Conservation (phyloP, 2,329 filamentous ascomycete species). For the Metarhizium humberi region DNA sequence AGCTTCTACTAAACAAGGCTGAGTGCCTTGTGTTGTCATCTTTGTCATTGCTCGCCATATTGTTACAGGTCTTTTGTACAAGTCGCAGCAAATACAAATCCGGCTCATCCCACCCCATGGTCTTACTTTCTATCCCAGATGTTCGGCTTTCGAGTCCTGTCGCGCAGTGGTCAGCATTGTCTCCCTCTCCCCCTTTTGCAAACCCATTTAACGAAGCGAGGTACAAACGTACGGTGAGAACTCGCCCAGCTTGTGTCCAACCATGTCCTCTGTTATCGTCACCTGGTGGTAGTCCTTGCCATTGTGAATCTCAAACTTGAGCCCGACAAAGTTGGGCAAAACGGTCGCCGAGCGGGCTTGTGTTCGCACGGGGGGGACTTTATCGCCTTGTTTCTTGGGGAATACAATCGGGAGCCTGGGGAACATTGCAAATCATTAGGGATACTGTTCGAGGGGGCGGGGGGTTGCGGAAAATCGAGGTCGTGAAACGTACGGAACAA, state of each 20-base stretch:
- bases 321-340: slow-evolving; percentile 81
- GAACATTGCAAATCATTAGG: slow-evolving; percentile 6
- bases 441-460: neutral
- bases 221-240: slow-evolving; percentile 65
- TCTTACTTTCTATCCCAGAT: slow-evolving; percentile 36
- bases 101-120: neutral
- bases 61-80: neutral
- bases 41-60: neutral
- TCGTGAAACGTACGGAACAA: slow-evolving; percentile 37
- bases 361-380: slow-evolving; percentile 66
- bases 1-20: neutral
- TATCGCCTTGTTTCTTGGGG: slow-evolving; percentile 49
- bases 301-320: slow-evolving; percentile 86
- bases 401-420: slow-evolving; percentile 53
- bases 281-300: slow-evolving; percentile 81
- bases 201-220: too few relatives aligned
- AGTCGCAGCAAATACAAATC: slow-evolving; percentile 2
- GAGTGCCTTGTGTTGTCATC: neutral
- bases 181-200: neutral
- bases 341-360: slow-evolving; percentile 84
- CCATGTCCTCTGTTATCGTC: slow-evolving; percentile 88
- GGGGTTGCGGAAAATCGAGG: neutral
- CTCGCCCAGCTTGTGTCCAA: slow-evolving; percentile 89
- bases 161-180: neutral
- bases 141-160: slow-evolving; percentile 49